Base-by-base conservation (phyloP, 257 asterid species). In the Cynanchum wilfordii region DNA sequence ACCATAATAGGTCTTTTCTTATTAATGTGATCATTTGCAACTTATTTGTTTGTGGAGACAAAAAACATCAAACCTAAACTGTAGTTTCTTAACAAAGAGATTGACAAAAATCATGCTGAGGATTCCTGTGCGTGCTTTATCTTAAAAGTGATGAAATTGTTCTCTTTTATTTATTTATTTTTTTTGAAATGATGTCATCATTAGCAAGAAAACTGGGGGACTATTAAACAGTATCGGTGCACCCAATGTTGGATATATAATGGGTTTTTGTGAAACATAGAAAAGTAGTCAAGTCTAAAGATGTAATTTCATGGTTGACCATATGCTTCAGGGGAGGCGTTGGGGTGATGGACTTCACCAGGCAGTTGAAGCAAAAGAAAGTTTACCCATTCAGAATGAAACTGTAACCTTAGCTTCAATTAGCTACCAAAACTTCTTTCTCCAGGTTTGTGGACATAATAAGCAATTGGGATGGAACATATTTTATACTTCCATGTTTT, bases 271-370 rank as follows among this genome's bases (percentile, higher is more conserved):
- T 45, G 60, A 38, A 57, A 33, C 52, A 27, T 8, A 56, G 3
- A 38, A 38, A 68, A 42, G 17, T 22, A 8, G 24, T 69, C 12
- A 25, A 30, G 58, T 49, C 29, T 49, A 30, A 45, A 10, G 5
- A 5, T 42, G 63, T 76, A 55, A 70, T 63, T 69, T 60, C 24
- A 50, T 24, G 44, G 71, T 17, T 69, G 55, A 24, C 71, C 66
- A 25, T 69, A 30, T 10, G 19, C 70, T 33, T 60, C 68, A 95
- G 99, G 99, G 99, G 75, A 89, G 99, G 79, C 97, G 99, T 52
- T 95, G 99, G 99, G 89, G 99, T 83, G 99, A 95, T 83, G 99
- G 99, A 80, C 99, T 95, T 87, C 99, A 95, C 88, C 99, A 95
- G 80, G 99, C 99, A 69, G 99, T 95, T 75, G 99, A 95, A 90